phyloP scores from a whole-genome alignment of 805 yeast species.

The Peterozyma toletana region DNA sequence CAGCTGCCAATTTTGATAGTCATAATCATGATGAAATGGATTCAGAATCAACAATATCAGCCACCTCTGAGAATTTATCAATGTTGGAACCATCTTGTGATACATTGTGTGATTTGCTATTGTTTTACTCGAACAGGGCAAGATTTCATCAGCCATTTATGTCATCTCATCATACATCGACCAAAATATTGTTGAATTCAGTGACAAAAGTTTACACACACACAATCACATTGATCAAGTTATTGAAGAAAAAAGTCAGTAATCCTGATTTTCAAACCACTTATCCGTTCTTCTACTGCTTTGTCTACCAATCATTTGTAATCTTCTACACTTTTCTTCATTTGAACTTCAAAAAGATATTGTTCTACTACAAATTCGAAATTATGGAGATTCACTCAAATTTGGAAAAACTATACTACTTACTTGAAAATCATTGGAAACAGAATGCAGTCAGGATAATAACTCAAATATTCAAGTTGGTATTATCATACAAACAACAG shows the following conservation, averaged over 20 bases:
- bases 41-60: slow-evolving; percentile 2
- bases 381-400: slow-evolving; percentile 16
- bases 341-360: slow-evolving; percentile 25
- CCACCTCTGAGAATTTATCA: slow-evolving; percentile 13
- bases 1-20: slow-evolving; percentile 9
- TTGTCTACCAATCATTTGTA: slow-evolving; percentile 43
- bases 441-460: slow-evolving; percentile 22
- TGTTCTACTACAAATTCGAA: slow-evolving; percentile 17
- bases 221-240: slow-evolving; percentile 24
- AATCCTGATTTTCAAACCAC: slow-evolving; percentile 24
- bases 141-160: slow-evolving; percentile 46
- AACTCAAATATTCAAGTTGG: slow-evolving; percentile 16
- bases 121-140: slow-evolving; percentile 42
- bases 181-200: slow-evolving; percentile 30
- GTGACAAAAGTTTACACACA: slow-evolving; percentile 29
- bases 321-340: slow-evolving; percentile 42
- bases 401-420: slow-evolving; percentile 22
- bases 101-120: slow-evolving; percentile 35
- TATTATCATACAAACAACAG: slow-evolving; percentile 16
- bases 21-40: slow-evolving; percentile 20
- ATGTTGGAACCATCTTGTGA: slow-evolving; percentile 24
- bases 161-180: slow-evolving; percentile 25
- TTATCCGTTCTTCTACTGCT: slow-evolving; percentile 41
- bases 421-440: slow-evolving; percentile 20
- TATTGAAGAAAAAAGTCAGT: slow-evolving; percentile 23